These are phyloP conservation scores for Fragilaria radians DNA, from an alignment of 108 stramenopile genomes.

Conservation along the genomic window DNA sequence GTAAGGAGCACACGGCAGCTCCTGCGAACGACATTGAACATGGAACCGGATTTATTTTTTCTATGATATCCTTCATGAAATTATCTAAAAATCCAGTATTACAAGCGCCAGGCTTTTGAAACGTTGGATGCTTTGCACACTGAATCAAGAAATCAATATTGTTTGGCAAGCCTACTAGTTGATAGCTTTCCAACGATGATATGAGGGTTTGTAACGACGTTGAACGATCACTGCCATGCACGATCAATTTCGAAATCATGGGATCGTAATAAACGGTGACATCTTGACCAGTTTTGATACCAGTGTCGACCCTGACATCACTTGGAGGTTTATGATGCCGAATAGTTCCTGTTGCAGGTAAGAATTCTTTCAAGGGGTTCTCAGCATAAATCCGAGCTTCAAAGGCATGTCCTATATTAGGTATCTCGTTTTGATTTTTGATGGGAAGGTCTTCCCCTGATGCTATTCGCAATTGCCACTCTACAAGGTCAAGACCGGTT, in stretches of 20 bases:
- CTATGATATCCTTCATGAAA: constrained; percentile 28
- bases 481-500: constrained; percentile 80
- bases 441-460: constrained; percentile 52
- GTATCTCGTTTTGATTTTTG: constrained; percentile 20
- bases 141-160: constrained; percentile 80
- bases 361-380: constrained; percentile 87
- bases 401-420: constrained; percentile 58
- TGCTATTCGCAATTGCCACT: constrained; percentile 66
- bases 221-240: constrained; percentile 41
- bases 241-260: constrained; percentile 94
- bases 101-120: constrained; percentile 54
- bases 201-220: constrained; percentile 52
- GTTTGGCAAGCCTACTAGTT: constrained; percentile 81
- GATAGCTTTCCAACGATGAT: constrained; percentile 50
- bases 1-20: constrained; percentile 37
- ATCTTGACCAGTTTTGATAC: constrained; percentile 77
- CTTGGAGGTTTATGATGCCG: constrained; percentile 42
- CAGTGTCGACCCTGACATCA: constrained; percentile 84
- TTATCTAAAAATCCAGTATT: constrained; percentile 81
- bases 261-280: constrained; percentile 95
- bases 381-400: constrained; percentile 97
- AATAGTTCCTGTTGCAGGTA: constrained; percentile 81
- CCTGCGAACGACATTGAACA: constrained; percentile 25
- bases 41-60: background rate
- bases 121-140: constrained; percentile 63